Evolutionary conservation across 257 asterid genomes (phyloP).

Genomic region (Cruciata laevipes): DNA sequence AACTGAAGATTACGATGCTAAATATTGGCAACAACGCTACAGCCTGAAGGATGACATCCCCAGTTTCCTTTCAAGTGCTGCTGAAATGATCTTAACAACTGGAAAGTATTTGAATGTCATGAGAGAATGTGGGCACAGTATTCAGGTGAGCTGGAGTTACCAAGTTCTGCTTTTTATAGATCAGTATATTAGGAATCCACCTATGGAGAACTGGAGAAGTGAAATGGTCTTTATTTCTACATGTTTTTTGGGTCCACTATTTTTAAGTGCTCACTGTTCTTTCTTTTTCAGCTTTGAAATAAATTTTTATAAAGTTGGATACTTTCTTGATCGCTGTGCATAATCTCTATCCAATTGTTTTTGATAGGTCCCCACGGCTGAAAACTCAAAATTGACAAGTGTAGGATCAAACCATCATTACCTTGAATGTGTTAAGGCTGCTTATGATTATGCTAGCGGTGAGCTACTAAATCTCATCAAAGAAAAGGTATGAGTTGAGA

Average conservation of each 20-base stretch:
- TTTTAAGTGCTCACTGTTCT: neutral
- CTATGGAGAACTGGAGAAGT: neutral
- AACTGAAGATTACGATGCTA: constrained; percentile 85
- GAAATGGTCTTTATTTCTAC: neutral
- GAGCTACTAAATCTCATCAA: constrained; percentile 83
- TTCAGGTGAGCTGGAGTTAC: constrained; percentile 52
- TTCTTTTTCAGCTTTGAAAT: neutral
- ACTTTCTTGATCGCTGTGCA: constrained; percentile 10
- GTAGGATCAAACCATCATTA: constrained; percentile 88
- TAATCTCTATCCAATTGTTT: constrained; percentile 33
- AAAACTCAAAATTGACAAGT: constrained; percentile 65
- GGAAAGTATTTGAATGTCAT: constrained; percentile 96
- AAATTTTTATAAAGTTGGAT: neutral
- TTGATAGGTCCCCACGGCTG: constrained; percentile 78
- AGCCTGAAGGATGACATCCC: constrained; percentile 96
- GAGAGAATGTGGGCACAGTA: constrained; percentile 93
- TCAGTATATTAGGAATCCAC: neutral
- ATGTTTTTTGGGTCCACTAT: neutral
- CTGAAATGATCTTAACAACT: constrained; percentile 87
- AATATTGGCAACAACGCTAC: constrained; percentile 95
- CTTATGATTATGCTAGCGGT: constrained; percentile 96
- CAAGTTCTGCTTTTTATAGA: constrained; percentile 15
- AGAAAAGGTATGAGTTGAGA: constrained; percentile 61
- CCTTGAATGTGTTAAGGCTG: constrained; percentile 86
- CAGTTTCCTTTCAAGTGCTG: constrained; percentile 88